Base-by-base conservation (phyloP, 768 basidiomycete genomes). In the Gelatoporia subvermispora region DNA sequence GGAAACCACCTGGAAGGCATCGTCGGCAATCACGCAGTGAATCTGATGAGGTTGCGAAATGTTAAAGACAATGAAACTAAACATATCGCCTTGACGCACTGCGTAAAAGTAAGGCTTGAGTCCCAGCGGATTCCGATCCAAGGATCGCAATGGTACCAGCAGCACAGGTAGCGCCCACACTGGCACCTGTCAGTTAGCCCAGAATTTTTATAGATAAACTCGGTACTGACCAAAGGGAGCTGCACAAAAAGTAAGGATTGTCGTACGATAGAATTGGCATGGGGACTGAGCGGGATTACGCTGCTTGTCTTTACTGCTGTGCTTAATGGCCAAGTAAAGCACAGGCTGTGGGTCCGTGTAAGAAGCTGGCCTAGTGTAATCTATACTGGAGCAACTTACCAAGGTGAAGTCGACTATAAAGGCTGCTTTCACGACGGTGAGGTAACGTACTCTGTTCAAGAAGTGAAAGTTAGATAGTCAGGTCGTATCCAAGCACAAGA, bases 331-430 rank as follows among this genome's bases (percentile, higher is more conserved):
- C 24, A 57, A 24, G 48, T 51, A 57, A 8, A 60, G 39, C 3
- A 49, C 47, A 10, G 59, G 59, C 59, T 60, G 5, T 23, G 15
- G 8, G 11, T 8, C 7, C 15, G 35, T 8, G 39, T 39, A 9
- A 3, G 8, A 13, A 5, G 11, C 10, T 41, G 15, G 22, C 13
- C 16, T 8, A 38, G 17, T 37, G 20, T 18, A 3, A 4, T 36
- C 13, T 13, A 31, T 31, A 13, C 28, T 5, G 28, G 11, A 28
- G 1, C 2, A 8, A 35, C 52, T 17, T 11, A 60, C 59, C 46
- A 58, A 18, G 2, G 55, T 58, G 49, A 60, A 60, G 54, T 54
- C 58, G 44, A 60, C 52, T 4, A 52, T 44, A 41, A 58, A 60
- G 0, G 59, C 55, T 7, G 59, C 51, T 38, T 56, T 60, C 13